Evolutionary conservation across 1,284 basidiomycete species (phyloP).

Genomic region (Cutaneotrichosporon cyanovorans): DNA sequence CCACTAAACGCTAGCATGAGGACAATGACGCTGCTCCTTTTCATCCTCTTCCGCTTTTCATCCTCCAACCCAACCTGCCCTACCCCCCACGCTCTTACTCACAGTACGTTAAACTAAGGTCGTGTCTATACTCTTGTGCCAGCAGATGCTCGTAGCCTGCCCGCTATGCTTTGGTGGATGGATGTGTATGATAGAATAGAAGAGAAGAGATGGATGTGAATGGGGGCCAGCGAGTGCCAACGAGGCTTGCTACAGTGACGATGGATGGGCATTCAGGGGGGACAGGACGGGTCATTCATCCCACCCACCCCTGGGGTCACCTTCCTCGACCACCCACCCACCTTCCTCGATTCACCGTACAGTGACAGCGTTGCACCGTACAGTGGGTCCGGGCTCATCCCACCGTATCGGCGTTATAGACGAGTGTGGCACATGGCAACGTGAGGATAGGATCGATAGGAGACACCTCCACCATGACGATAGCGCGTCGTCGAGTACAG

Average conservation of each 20-base stretch:
- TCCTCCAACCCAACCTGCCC: too few relatives aligned
- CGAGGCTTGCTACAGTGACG: slow-evolving; percentile 3
- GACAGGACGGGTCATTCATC: neutral
- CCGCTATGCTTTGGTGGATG: neutral
- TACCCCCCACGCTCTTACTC: neutral
- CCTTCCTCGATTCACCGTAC: too few relatives aligned
- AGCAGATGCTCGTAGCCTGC: slow-evolving; percentile 2
- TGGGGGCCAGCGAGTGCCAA: neutral
- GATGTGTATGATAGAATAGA: neutral
- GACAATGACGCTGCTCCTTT: neutral
- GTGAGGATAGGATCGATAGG: too few relatives aligned
- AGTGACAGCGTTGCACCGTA: too few relatives aligned
- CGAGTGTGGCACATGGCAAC: too few relatives aligned
- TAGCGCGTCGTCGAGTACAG: slow-evolving; percentile 4
- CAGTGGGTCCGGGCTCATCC: too few relatives aligned
- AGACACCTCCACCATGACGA: too few relatives aligned
- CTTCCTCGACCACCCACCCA: too few relatives aligned
- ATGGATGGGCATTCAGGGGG: neutral
- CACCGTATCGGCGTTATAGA: neutral
- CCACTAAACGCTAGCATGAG: too few relatives aligned
- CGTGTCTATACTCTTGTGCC: neutral
- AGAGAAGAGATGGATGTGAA: slow-evolving; percentile 8
- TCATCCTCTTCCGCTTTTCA: too few relatives aligned
- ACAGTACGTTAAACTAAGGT: neutral
- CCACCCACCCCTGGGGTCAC: neutral